Base-by-base conservation (phyloP, 768 basidiomycete genomes). In the Tricholoma flavovirens region DNA sequence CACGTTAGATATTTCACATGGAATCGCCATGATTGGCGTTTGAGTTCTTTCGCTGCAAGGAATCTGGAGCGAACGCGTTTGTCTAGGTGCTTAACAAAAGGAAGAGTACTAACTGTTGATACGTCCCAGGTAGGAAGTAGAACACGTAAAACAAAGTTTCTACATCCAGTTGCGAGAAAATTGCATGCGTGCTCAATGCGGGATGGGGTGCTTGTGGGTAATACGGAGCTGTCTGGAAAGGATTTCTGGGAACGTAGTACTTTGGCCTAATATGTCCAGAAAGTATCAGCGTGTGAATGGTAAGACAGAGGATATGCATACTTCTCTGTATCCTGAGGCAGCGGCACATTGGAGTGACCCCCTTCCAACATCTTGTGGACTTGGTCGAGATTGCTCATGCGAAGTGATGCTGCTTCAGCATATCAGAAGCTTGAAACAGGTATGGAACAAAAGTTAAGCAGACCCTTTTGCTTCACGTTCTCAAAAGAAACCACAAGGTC, bases 71-170 rank as follows among this genome's bases (percentile, higher is more conserved):
- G 36, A 17, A 45, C 45, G 33, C 48, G 48, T 40, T 54, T 50
- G 26, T 60, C 61, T 35, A 45, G 26, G 54, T 24, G 14, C 52
- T 40, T 35, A 50, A 33, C 35, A 53, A 49, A 30, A 45, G 11
- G 14, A 38, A 32, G 33, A 9, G 21, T 5, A 77, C 87, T 64
- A 67, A 96, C 93, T 99, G 97, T 70, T 95, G 93, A 76, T 98
- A 98, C 62, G 96, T 97, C 56, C 95, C 95, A 10, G 94, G 93
- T 50, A 90, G 83, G 75, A 92, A 98, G 76, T 99, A 99, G 74
- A 99, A 99, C 66, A 98, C 90, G 75, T 94, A 99, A 74, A 99
- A 98, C 9, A 98, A 77, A 17, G 96, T 98, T 75, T 99, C 97
- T 49, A 97, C 87, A 61, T 99, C 97, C 58, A 98, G 81, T 68